A percentile compares a stretch with the other conserved stretches of the same genome.
Evolutionary conservation across 225 moss, liverwort and hornwort species (phyloP).

Genomic region (Marchantia polymorpha): DNA sequence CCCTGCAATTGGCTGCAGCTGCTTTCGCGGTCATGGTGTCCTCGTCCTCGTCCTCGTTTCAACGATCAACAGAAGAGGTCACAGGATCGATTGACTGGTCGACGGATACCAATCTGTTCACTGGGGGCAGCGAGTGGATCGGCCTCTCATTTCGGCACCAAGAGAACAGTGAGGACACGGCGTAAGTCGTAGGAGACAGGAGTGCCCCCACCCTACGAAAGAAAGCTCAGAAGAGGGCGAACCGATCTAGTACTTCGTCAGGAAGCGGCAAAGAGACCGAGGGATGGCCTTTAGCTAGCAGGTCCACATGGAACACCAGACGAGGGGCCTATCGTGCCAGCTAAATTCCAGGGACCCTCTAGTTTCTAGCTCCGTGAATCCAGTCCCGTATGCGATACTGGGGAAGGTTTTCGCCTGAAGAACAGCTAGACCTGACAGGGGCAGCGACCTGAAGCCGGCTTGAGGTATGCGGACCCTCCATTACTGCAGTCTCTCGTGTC

Average conservation of each 20-base stretch:
- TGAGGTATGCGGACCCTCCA: slow-evolving; percentile 66
- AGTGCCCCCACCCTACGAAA: neutral
- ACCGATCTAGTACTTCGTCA: neutral
- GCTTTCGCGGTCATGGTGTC: neutral
- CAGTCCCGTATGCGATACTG: slow-evolving; percentile 20
- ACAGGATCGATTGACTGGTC: neutral
- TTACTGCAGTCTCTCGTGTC: slow-evolving; percentile 73
- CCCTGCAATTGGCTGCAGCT: neutral
- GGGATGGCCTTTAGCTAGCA: neutral
- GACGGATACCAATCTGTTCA: neutral
- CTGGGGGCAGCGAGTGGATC: neutral
- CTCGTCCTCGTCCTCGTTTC: neutral
- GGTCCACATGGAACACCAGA: slow-evolving; percentile 33
- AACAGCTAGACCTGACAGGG: slow-evolving; percentile 31
- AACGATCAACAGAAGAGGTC: neutral
- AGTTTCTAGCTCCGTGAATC: slow-evolving; percentile 25
- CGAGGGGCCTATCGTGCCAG: slow-evolving; percentile 39
- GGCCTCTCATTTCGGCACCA: neutral
- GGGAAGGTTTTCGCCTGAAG: slow-evolving; percentile 22
- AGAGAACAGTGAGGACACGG: neutral
- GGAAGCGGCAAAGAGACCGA: neutral
- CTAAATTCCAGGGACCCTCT: slow-evolving; percentile 25
- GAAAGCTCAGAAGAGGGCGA: neutral
- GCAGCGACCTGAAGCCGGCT: slow-evolving; percentile 61
- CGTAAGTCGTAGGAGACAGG: neutral